Evolutionary conservation across 2,329 filamentous ascomycete genomes (phyloP).

Genomic region (Curvularia sp.): DNA sequence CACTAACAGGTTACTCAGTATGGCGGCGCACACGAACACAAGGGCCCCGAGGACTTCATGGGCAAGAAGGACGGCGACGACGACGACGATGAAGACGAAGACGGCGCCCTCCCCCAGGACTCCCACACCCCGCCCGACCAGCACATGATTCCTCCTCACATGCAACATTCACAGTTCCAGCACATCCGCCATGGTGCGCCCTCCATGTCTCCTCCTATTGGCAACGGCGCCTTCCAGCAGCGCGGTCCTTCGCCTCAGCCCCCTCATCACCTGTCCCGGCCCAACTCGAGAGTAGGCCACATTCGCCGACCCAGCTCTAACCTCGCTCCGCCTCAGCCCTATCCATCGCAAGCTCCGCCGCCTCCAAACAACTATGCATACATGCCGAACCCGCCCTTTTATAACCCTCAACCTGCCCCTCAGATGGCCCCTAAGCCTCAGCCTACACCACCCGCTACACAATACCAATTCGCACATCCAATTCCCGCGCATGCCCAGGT

Average conservation of each 20-base stretch:
- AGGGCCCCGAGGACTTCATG: slow-evolving; percentile 90
- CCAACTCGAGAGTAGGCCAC: slow-evolving; percentile 76
- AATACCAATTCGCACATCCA: slow-evolving; percentile 55
- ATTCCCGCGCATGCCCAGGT: slow-evolving; percentile 58
- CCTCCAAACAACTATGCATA: slow-evolving; percentile 76
- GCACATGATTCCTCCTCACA: slow-evolving; percentile 57
- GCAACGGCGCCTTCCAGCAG: slow-evolving; percentile 72
- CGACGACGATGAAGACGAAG: slow-evolving; percentile 82
- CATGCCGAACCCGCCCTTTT: slow-evolving; percentile 85
- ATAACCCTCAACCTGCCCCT: slow-evolving; percentile 69
- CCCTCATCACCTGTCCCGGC: slow-evolving; percentile 71
- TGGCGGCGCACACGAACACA: slow-evolving; percentile 92
- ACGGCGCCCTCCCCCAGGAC: slow-evolving; percentile 72
- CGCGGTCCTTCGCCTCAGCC: slow-evolving; percentile 85
- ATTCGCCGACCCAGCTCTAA: slow-evolving; percentile 77
- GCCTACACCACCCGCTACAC: slow-evolving; percentile 50
- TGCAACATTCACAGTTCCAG: slow-evolving; percentile 68
- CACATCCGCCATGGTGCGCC: slow-evolving; percentile 83
- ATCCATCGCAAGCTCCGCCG: slow-evolving; percentile 67
- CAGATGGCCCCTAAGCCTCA: slow-evolving; percentile 55
- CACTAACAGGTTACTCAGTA: slow-evolving; percentile 65
- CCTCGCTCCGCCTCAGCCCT: slow-evolving; percentile 69
- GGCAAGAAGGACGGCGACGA: slow-evolving; percentile 74
- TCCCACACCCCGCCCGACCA: slow-evolving; percentile 70
- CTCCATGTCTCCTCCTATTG: slow-evolving; percentile 86